A percentile compares a stretch with the other conserved stretches of the same genome.
These are phyloP conservation scores for Ceratonia siliqua DNA, from an alignment of 306 rosid genomes.

Conservation along the genomic window DNA sequence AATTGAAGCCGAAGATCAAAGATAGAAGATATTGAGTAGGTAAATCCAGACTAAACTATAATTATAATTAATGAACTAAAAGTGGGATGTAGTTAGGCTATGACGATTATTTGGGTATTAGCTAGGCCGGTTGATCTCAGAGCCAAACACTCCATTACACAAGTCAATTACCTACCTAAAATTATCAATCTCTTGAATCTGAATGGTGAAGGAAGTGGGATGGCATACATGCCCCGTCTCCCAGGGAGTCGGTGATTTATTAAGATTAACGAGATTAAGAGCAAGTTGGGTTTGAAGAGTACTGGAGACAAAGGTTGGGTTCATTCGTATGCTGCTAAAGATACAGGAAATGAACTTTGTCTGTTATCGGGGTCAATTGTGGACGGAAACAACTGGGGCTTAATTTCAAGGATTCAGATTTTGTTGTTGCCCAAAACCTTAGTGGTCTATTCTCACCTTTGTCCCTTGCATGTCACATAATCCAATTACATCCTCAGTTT, in stretches of 20 bases:
- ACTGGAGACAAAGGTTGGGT: constrained; percentile 34
- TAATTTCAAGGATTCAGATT: constrained; percentile 65
- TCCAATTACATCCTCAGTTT: not conserved
- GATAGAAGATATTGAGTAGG: constrained; percentile 46
- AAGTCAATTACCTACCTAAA: constrained; percentile 13
- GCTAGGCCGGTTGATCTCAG: constrained; percentile 60
- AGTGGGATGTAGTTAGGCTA: constrained; percentile 52
- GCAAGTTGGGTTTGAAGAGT: not conserved
- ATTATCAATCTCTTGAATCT: no score
- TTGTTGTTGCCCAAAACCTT: constrained; percentile 55
- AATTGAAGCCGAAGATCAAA: constrained; percentile 29
- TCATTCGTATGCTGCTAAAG: constrained; percentile 39
- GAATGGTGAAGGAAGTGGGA: no score
- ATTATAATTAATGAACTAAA: constrained; percentile 34
- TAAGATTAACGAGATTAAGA: constrained; percentile 24
- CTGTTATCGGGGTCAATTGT: not conserved
- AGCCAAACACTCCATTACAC: constrained; percentile 34
- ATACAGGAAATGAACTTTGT: constrained; percentile 42
- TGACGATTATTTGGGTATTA: constrained; percentile 37
- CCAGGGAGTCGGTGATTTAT: constrained; percentile 44
- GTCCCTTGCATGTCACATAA: constrained; percentile 39
- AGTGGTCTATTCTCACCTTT: constrained; percentile 51
- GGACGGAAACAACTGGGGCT: constrained; percentile 40
- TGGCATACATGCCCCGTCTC: constrained; percentile 40
- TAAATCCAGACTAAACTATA: constrained; percentile 41